These are phyloP conservation scores for Neoboletus magnificus DNA, from an alignment of 768 basidiomycete genomes.

Conservation along the genomic window DNA sequence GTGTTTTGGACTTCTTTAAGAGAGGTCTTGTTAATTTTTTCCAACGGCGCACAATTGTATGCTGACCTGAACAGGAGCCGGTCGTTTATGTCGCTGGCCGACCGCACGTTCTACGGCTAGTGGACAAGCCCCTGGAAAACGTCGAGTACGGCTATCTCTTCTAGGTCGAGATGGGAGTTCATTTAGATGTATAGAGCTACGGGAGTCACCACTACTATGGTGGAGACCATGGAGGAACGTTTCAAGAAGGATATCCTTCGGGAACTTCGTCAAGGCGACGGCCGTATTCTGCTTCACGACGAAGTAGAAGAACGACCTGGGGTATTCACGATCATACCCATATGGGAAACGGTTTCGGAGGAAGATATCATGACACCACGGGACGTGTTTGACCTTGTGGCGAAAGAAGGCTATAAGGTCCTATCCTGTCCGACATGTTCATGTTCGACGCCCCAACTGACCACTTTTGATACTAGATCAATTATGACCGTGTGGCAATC, in stretches of 20 bases:
- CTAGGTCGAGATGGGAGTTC: not conserved
- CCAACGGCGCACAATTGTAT: not conserved
- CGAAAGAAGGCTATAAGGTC: conserved; percentile 70
- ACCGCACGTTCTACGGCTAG: conserved; percentile 86
- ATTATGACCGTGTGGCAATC: conserved; percentile 88
- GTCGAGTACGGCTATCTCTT: conserved; percentile 64
- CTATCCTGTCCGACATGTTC: not conserved
- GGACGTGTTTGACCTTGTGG: conserved; percentile 75
- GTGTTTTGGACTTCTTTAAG: conserved; percentile 95
- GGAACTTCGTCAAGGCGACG: conserved; percentile 67
- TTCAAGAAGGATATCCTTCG: conserved; percentile 86
- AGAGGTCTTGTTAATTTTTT: conserved; percentile 51
- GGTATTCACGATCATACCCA: conserved; percentile 84
- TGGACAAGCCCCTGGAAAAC: conserved; percentile 87
- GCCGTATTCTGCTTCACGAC: conserved; percentile 88
- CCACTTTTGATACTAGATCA: conserved; percentile 47
- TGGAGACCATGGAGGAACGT: conserved; percentile 85
- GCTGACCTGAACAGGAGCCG: conserved; percentile 60
- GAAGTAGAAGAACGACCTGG: conserved; percentile 94
- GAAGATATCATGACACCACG: conserved; percentile 84
- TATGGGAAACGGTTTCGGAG: conserved; percentile 87
- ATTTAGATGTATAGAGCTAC: conserved; percentile 61
- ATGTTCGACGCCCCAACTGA: conserved; percentile 3
- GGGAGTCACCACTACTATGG: conserved; percentile 84
- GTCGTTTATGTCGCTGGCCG: conserved; percentile 86